Conservation (phyloP, 1,284 basidiomycete species). For the Tilletia horrida region DNA sequence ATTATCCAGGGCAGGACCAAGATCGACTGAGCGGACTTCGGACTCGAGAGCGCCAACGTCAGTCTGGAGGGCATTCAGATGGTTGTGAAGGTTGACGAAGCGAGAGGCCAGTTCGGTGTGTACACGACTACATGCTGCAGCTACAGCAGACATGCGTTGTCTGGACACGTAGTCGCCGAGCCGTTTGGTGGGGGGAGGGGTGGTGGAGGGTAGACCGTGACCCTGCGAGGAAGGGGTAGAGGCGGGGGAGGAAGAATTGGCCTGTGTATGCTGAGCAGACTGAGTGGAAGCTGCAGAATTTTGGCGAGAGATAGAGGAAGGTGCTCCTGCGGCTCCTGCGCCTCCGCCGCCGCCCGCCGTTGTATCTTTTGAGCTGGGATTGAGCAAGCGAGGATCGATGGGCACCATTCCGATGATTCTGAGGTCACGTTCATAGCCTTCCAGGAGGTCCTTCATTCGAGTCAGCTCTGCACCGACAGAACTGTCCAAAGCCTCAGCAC, state of each 20-base stretch:
- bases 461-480: slow-evolving; percentile 37
- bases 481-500: slow-evolving; percentile 32
- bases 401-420: slow-evolving; percentile 40
- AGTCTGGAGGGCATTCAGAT: slow-evolving; percentile 2
- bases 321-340: neutral
- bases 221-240: slow-evolving; percentile 16
- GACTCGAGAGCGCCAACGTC: slow-evolving; percentile 6
- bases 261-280: neutral
- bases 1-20: neutral
- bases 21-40: slow-evolving; percentile 8
- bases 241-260: slow-evolving; percentile 10
- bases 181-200: slow-evolving; percentile 22
- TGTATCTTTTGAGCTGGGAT: neutral
- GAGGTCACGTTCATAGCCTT: slow-evolving; percentile 44
- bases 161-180: slow-evolving; percentile 46
- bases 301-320: neutral
- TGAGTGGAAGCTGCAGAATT: neutral
- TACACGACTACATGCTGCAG: slow-evolving; percentile 30
- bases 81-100: slow-evolving; percentile 14
- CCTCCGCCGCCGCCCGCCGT: too few relatives aligned
- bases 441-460: slow-evolving; percentile 43
- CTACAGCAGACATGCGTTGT: slow-evolving; percentile 42
- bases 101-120: slow-evolving; percentile 16
- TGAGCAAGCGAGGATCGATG: slow-evolving; percentile 40
- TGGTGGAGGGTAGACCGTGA: slow-evolving; percentile 9